Evolutionary conservation across 2,329 filamentous ascomycete species (phyloP).

Genomic region (Aspergillus sp.): DNA sequence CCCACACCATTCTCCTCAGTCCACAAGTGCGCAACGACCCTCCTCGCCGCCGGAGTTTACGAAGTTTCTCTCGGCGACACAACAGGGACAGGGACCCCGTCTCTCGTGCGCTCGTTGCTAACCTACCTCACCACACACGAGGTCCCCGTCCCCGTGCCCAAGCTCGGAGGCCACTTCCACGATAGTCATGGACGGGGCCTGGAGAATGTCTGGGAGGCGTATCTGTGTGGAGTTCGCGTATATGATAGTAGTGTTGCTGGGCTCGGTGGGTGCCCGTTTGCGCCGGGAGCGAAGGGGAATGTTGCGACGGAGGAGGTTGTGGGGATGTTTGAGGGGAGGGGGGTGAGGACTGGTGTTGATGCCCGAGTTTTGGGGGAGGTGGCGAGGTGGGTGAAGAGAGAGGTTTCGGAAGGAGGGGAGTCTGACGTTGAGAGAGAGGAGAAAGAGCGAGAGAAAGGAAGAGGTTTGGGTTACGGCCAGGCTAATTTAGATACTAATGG

Average conservation of each 20-base stretch:
- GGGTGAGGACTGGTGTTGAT: slow-evolving; percentile 74
- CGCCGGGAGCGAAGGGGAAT: slow-evolving; percentile 83
- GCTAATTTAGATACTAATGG: background rate
- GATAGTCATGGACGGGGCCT: slow-evolving; percentile 86
- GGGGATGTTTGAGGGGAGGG: slow-evolving; percentile 65
- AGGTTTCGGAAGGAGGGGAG: background rate
- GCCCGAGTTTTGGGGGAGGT: slow-evolving; percentile 35
- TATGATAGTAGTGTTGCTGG: slow-evolving; percentile 83
- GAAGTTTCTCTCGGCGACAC: slow-evolving; percentile 91
- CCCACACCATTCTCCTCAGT: slow-evolving; percentile 56
- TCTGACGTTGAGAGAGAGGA: background rate
- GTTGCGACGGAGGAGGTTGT: slow-evolving; percentile 84
- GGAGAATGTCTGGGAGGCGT: slow-evolving; percentile 77
- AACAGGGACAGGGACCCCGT: slow-evolving; percentile 79
- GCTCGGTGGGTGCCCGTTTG: slow-evolving; percentile 83
- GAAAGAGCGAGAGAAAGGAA: background rate
- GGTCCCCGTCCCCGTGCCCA: slow-evolving; percentile 69
- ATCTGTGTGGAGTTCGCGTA: slow-evolving; percentile 75
- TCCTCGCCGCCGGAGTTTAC: slow-evolving; percentile 86
- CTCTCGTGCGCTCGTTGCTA: slow-evolving; percentile 38
- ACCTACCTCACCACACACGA: slow-evolving; percentile 48
- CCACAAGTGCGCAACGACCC: slow-evolving; percentile 56
- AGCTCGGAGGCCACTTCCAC: slow-evolving; percentile 84
- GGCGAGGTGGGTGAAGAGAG: background rate
- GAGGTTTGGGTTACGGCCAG: background rate